Conservation (phyloP, 495 filamentous ascomycete species). For the Evernia prunastri region DNA sequence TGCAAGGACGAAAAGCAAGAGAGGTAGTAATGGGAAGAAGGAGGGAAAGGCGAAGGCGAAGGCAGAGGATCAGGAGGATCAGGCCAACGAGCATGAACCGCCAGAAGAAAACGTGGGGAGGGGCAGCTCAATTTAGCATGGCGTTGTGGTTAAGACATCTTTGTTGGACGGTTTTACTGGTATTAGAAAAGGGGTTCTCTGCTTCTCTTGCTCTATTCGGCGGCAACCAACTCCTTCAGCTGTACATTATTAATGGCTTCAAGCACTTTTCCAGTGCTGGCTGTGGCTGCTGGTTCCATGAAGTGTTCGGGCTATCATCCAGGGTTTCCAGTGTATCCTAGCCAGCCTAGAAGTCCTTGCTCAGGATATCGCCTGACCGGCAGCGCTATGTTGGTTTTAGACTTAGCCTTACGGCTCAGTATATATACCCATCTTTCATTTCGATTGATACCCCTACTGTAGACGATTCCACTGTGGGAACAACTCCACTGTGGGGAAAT, state of each 20-base stretch:
- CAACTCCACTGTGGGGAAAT: too few species aligned
- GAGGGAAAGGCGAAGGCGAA: constrained; percentile 22
- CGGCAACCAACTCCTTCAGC: background rate
- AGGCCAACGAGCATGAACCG: constrained; percentile 6
- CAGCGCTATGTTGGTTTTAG: too few species aligned
- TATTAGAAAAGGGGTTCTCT: background rate
- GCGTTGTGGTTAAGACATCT: constrained; percentile 3
- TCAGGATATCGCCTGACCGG: too few species aligned
- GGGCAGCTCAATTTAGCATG: constrained; percentile 19
- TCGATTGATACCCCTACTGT: too few species aligned
- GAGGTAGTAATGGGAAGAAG: constrained; percentile 16
- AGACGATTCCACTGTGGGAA: too few species aligned
- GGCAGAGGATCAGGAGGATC: constrained; percentile 26
- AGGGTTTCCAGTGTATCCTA: too few species aligned
- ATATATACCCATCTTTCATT: too few species aligned
- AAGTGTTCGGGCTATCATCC: too few species aligned
- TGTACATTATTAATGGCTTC: background rate
- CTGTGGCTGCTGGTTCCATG: too few species aligned
- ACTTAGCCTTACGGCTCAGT: too few species aligned
- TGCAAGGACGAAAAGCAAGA: constrained; percentile 4
- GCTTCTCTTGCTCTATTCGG: background rate
- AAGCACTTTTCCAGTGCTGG: background rate
- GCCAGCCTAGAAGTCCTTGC: too few species aligned
- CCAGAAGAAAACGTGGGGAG: background rate
- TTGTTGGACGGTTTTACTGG: background rate